Conservation (phyloP, 2,329 filamentous ascomycete genomes). For the Zymoseptoria tritici region DNA sequence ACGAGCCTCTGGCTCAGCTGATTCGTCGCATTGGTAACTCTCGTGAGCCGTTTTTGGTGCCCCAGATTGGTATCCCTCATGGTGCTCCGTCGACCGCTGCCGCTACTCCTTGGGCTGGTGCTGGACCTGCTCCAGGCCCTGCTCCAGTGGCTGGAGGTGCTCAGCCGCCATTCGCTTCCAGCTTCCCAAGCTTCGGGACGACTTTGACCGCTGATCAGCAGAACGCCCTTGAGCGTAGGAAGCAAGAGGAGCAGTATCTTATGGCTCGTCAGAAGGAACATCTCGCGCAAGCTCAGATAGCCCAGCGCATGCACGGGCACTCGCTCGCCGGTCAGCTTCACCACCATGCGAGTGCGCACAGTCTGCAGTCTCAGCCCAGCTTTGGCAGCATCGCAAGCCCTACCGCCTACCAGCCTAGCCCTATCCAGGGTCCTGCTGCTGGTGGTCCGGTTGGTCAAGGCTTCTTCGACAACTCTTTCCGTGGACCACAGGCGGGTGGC, state of each 20-base stretch:
- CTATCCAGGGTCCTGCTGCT: constrained; percentile 41
- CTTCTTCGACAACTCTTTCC: constrained; percentile 61
- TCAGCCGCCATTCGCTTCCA: constrained; percentile 80
- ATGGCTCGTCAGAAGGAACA: constrained; percentile 96
- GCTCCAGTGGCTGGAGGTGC: constrained; percentile 34
- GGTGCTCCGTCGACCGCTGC: constrained; percentile 57
- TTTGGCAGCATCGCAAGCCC: constrained; percentile 93
- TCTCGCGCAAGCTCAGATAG: constrained; percentile 76
- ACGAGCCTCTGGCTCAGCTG: constrained; percentile 88
- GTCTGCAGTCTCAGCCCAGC: constrained; percentile 92
- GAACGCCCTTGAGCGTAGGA: constrained; percentile 89
- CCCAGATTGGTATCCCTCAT: constrained; percentile 91
- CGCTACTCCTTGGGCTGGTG: constrained; percentile 36
- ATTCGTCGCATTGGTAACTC: constrained; percentile 96
- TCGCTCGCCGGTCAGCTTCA: constrained; percentile 57
- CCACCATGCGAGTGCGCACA: constrained; percentile 91
- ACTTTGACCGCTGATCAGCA: constrained; percentile 96
- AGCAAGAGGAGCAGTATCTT: constrained; percentile 95
- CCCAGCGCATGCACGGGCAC: constrained; percentile 54
- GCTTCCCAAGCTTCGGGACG: constrained; percentile 92
- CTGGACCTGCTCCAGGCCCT: constrained; percentile 7
- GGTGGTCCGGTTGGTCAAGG: constrained; percentile 36
- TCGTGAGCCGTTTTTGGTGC: constrained; percentile 91
- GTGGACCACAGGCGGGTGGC: constrained; percentile 32
- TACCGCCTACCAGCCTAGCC: constrained; percentile 51